Evolutionary conservation across 164 flowering plant species (phyloP), one percentile per base, ranked within the genome.

Genomic region (Dillenia suffruticosa): DNA sequence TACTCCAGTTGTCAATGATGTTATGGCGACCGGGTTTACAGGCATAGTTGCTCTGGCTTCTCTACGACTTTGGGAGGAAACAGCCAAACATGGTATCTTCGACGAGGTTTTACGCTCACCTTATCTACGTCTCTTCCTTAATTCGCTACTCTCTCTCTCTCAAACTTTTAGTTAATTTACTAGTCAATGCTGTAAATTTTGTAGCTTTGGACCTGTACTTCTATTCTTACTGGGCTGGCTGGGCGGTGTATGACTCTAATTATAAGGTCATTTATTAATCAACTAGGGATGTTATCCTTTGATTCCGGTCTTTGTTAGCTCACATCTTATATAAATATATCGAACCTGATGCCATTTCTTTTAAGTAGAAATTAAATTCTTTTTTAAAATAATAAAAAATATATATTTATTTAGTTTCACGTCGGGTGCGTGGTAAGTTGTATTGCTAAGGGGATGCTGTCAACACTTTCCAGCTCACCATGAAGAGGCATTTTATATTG

Each of bases 1-100:
- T 6, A 75, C 75, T 49, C 77, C 78, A 5, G 56, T 86, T 10
- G 62, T 74, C 46, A 54, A 78, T 46, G 92, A 89, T 59, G 5
- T 82, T 51, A 62, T 52, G 54, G 83, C 85, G 44, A 51, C 79
- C 12, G 79, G 62, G 1, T 0, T 84, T 0, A 55, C 82, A 16
- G 82, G 81, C 1, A 68, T 49, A 9, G 58, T 78, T 22, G 87
- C 86, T 26, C 63, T 87, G 44, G 72, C 77, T 11, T n/a, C 76
- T 44, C 86, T 90, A 44, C 76, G 72, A 10, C 16, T 84, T 2
- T 87, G 87, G 86, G 83, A 70, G 43, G 84, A 84, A 45, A 82
- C 83, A 26, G 92, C 90, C 6, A 88, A 78, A 58, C 80, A 76
- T 24, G 74, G 79, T 14, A n/a, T 90, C 62, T 67, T 87, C 61